Conservation (phyloP, 768 basidiomycete genomes). For the Cystofilobasidium ferigula region DNA sequence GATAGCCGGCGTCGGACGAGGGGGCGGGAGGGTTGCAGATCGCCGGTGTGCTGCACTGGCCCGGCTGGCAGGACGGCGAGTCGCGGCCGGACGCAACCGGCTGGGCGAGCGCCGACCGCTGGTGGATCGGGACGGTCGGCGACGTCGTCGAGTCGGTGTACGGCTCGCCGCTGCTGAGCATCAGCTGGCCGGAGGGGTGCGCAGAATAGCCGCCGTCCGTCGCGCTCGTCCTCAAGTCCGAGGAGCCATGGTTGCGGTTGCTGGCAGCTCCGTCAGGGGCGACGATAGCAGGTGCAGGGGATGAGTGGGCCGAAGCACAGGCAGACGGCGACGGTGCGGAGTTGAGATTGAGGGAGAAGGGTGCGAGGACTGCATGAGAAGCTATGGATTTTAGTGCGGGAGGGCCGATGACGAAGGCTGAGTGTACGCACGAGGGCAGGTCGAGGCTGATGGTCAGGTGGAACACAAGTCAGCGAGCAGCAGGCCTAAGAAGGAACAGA, state of each 20-base stretch:
- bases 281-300: slow-evolving; percentile 2
- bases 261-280: not conserved
- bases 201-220: not conserved
- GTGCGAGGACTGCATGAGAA: not conserved
- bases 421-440: not conserved
- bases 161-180: too few relatives aligned
- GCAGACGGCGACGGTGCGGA: slow-evolving; percentile 13
- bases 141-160: too few relatives aligned
- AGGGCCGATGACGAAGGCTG: not conserved
- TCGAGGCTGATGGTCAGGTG: not conserved
- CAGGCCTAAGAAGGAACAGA: not conserved
- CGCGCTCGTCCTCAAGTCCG: not conserved
- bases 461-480: not conserved
- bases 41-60: not conserved
- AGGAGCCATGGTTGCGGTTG: not conserved
- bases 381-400: not conserved
- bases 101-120: too few relatives aligned
- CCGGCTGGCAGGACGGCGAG: not conserved
- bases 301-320: slow-evolving; percentile 16
- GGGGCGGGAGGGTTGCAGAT: not conserved
- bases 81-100: not conserved
- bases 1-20: not conserved
- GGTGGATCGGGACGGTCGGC: not conserved
- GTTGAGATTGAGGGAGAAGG: not conserved
- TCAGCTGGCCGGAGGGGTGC: not conserved